These are phyloP conservation scores for Phytopythium sindhum DNA, from an alignment of 352 stramenopile genomes.

Conservation along the genomic window DNA sequence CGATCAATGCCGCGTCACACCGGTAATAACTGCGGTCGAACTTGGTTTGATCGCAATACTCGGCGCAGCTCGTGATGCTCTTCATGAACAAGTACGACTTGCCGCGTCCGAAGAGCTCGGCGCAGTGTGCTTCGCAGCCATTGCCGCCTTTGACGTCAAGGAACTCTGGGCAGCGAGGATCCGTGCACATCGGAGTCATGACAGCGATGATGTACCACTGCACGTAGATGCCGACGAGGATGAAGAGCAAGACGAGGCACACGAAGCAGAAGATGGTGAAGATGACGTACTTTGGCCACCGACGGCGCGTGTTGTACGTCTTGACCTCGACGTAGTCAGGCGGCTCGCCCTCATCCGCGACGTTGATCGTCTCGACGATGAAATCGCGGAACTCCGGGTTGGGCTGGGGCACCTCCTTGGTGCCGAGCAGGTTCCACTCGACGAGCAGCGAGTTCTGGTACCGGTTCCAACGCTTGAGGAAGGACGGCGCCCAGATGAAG, in stretches of 20 bases:
- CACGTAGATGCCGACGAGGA: constrained; percentile 55
- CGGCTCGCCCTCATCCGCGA: constrained; percentile 43
- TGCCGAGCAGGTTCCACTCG: constrained; percentile 58
- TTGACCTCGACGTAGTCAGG: constrained; percentile 62
- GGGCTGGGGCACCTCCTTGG: constrained; percentile 40
- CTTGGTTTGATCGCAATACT: constrained; percentile 35
- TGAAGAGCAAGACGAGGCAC: constrained; percentile 48
- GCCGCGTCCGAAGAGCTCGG: constrained; percentile 42
- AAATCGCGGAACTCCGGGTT: constrained; percentile 56
- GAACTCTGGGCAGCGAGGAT: constrained; percentile 47
- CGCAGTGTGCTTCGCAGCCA: constrained; percentile 39
- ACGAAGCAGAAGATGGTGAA: constrained; percentile 47
- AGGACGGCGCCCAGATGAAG: constrained; percentile 50
- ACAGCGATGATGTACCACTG: constrained; percentile 73
- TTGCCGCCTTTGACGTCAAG: constrained; percentile 18
- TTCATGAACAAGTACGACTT: constrained; percentile 51
- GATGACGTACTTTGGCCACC: constrained; percentile 56
- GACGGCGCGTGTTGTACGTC: constrained; percentile 44
- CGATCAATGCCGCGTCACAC: constrained; percentile 44
- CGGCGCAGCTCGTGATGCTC: constrained; percentile 32
- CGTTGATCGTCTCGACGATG: constrained; percentile 59
- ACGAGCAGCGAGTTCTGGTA: constrained; percentile 66
- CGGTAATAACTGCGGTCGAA: constrained; percentile 53
- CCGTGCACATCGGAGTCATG: constrained; percentile 62
- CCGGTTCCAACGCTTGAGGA: constrained; percentile 56